Evolutionary conservation across 768 basidiomycete genomes (phyloP).

Genomic region (Mycena amicta): DNA sequence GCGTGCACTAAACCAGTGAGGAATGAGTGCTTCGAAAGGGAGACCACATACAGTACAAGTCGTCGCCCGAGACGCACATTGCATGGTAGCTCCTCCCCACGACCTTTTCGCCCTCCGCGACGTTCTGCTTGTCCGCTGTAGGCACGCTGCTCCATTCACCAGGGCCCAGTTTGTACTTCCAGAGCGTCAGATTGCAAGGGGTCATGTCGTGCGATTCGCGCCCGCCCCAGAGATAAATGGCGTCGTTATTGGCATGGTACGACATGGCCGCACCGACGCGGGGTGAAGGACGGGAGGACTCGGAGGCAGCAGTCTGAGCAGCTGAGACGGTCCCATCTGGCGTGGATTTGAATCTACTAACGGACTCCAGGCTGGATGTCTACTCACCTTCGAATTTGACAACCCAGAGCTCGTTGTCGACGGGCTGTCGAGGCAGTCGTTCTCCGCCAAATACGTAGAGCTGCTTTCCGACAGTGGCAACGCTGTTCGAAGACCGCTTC

Average conservation of each 20-base stretch:
- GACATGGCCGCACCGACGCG: conserved; percentile 2
- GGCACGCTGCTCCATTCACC: background rate
- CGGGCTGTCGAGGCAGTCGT: background rate
- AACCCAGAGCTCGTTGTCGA: conserved; percentile 6
- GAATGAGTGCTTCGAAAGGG: background rate
- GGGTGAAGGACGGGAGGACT: background rate
- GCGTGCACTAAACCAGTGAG: conserved; percentile 1
- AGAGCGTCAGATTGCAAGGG: background rate
- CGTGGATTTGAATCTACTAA: too few species aligned
- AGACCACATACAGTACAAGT: background rate
- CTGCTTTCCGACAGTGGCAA: background rate
- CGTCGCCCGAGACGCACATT: background rate
- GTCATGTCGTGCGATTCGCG: conserved; percentile 6
- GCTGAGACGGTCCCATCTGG: conserved; percentile 1
- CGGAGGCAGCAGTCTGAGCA: conserved; percentile 1
- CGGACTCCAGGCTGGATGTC: too few species aligned
- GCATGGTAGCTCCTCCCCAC: conserved; percentile 5
- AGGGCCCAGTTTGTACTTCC: background rate
- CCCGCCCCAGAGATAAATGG: conserved; percentile 5
- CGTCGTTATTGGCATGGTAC: background rate
- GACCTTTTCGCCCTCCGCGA: background rate
- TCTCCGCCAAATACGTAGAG: conserved; percentile 3
- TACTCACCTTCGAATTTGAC: background rate
- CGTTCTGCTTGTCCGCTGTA: background rate
- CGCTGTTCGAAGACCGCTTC: conserved; percentile 2